Base-by-base conservation (phyloP, 2,329 filamentous ascomycete species). In the Hawksworthiomyces lignivorus region DNA sequence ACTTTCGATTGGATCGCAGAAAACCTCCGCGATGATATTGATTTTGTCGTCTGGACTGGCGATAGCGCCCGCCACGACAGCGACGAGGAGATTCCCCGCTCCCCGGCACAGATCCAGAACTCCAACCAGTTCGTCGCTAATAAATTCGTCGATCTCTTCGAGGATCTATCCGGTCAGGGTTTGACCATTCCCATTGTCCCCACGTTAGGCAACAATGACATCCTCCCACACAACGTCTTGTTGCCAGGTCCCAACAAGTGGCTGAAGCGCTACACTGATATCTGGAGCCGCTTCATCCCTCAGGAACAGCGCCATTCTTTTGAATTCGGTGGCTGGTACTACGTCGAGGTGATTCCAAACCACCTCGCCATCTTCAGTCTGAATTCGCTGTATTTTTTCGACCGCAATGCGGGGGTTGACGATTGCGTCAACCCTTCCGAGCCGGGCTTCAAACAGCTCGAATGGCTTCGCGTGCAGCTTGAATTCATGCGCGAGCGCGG, bases 361-460 rank as follows among this genome's bases (percentile, higher is more conserved):
- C 80, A 81, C 54, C 72, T 98, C 39, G 85, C 88, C 17, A 87
- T 96, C 42, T 84, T 98, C 66, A 96, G 89, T 61, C 67, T 98
- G 51, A 98, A 98, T 62, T 96, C 90, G 1, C 75, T 98, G 65
- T 96, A 94, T 64, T 96, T 97, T 59, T 98, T 92, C 62, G 83
- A 84, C 52, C 86, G 86, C 45, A 98, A 98, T 58, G 84, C 84
- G 3, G 90, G 82, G n/a, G 84, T 96, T 17, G 87, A 98, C 58
- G 90, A 92, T 44, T 98, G 92, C 62, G 77, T 79, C 26, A 64
- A 73, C 29, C 80, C 82, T 26, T 79, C 76, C 1, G 86, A 97
- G 59, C 89, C 92, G 1, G 92, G 92, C 3, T 97, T 84, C 60
- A 82, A 90, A 61, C 92, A 97, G 54, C 83, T 98, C 70, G 90